phyloP scores from a whole-genome alignment of 1,284 basidiomycete genomes.

The Cryptococcus wingfieldii region DNA sequence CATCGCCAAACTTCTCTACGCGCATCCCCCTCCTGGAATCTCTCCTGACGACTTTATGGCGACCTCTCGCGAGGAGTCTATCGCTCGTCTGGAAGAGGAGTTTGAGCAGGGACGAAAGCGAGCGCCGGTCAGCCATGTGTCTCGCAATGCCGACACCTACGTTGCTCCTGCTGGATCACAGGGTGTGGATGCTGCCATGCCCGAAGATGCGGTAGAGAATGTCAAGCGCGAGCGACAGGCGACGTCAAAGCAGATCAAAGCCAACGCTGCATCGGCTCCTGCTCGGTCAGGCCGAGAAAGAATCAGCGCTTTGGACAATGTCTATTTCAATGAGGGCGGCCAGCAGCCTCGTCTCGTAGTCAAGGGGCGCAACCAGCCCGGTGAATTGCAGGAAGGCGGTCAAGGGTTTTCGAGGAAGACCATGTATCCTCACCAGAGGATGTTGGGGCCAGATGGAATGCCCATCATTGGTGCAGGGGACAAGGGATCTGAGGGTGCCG shows the following conservation, averaged over 20 bases:
- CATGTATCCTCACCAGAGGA: slow-evolving; percentile 75
- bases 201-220: slow-evolving; percentile 2
- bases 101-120: slow-evolving; percentile 61
- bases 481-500: slow-evolving; percentile 51
- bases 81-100: slow-evolving; percentile 55
- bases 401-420: slow-evolving; percentile 61
- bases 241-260: slow-evolving; percentile 31
- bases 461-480: slow-evolving; percentile 52
- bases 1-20: slow-evolving; percentile 86
- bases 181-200: slow-evolving; percentile 10
- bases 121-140: slow-evolving; percentile 78
- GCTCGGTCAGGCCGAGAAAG: slow-evolving; percentile 49
- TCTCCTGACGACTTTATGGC: slow-evolving; percentile 73
- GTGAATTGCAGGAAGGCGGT: slow-evolving; percentile 46
- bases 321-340: slow-evolving; percentile 68
- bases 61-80: slow-evolving; percentile 61
- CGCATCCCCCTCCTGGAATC: slow-evolving; percentile 73
- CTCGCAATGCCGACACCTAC: slow-evolving; percentile 76
- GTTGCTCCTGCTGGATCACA: slow-evolving; percentile 48
- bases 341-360: slow-evolving; percentile 62
- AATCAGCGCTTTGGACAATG: slow-evolving; percentile 68
- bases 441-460: slow-evolving; percentile 70
- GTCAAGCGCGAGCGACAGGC: slow-evolving; percentile 24
- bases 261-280: slow-evolving; percentile 42
- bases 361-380: slow-evolving; percentile 53